A percentile compares a stretch with the other conserved stretches of the same genome.
phyloP scores from a whole-genome alignment of 2,329 filamentous ascomycete species.

The Macroventuria anomochaeta region DNA sequence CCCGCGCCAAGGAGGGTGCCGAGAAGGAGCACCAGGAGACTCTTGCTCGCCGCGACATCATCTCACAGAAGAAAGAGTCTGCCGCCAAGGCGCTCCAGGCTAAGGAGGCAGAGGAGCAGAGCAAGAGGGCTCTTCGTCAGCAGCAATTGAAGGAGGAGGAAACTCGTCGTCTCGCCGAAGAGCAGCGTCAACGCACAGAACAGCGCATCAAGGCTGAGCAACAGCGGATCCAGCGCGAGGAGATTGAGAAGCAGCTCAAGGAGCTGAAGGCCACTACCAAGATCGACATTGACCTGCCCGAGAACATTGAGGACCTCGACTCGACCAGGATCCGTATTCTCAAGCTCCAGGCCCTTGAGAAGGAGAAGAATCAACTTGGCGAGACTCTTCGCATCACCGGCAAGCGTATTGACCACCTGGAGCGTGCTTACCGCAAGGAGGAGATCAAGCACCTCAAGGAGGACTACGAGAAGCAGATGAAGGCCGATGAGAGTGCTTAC shows the following conservation, averaged over 20 bases:
- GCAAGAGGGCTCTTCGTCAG: conserved; percentile 82
- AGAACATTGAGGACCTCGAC: conserved; percentile 75
- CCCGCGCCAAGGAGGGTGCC: conserved; percentile 84
- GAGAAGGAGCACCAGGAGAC: conserved; percentile 89
- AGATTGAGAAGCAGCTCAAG: conserved; percentile 83
- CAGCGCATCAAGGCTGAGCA: conserved; percentile 74
- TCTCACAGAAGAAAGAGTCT: conserved; percentile 96
- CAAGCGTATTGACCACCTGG: conserved; percentile 95
- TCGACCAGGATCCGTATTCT: conserved; percentile 79
- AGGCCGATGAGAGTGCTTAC: conserved; percentile 79
- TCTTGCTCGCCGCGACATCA: conserved; percentile 84
- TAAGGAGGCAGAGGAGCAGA: conserved; percentile 91
- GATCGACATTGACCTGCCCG: conserved; percentile 79
- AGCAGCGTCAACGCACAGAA: conserved; percentile 89
- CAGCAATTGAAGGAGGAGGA: conserved; percentile 91
- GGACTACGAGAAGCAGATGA: conserved; percentile 84
- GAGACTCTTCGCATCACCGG: conserved; percentile 89
- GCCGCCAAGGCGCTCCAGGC: conserved; percentile 87
- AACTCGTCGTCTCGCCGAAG: conserved; percentile 84
- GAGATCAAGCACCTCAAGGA: conserved; percentile 88
- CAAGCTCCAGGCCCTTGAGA: conserved; percentile 94
- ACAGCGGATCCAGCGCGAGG: conserved; percentile 55
- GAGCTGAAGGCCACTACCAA: conserved; percentile 91
- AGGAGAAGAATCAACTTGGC: conserved; percentile 95
- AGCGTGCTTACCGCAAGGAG: conserved; percentile 95